Base-by-base conservation (phyloP, 2,329 filamentous ascomycete species). In the Paecilomyces fulvus region DNA sequence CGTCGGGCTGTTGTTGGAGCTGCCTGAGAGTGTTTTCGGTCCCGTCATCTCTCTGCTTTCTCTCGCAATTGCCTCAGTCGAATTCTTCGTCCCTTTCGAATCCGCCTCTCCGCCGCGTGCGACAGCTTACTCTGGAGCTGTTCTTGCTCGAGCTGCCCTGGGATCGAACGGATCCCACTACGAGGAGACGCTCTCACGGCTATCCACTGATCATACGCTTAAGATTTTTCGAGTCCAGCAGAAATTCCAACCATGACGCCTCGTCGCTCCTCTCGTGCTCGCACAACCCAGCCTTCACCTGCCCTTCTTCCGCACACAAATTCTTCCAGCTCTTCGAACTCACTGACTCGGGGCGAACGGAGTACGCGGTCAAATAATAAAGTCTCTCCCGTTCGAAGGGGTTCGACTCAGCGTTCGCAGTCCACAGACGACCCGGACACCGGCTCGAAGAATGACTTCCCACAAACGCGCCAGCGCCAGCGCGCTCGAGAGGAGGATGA, bases 201-300 rank as follows among this genome's bases (percentile, higher is more conserved):
- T 17, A 20, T 30, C 43, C 11, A 17, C 37, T 43, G 37, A 6
- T 20, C 25, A 30, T 28, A 31, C 37, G 8, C 14, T n/a, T 17
- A 6, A 23, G 10, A 49, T 11, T n/a, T 25, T 4, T 25, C 48
- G 8, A 23, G 48, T 23, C 49, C 56, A 52, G 48, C 49, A 28
- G 55, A 49, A 43, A 54, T 57, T 53, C 56, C 59, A 63, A 65
- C 69, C 68, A 83, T 83, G 80, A 81, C 88, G 70, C 89, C 89
- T 72, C 88, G 92, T 77, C 89, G 92, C 73, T 96, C 92, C 69
- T 94, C 92, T 75, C 87, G 92, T 82, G 90, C 90, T 79, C 89
- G 90, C 76, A 84, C 82, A 71, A 85, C 85, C 65, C 88, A 92
- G 78, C 82, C 83, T 67, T 77, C 79, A 60, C 79, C 81, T 66